Evolutionary conservation across 2,329 filamentous ascomycete species (phyloP), one percentile per base, ranked within the genome.

Genomic region (Aspergillus chevalieri): DNA sequence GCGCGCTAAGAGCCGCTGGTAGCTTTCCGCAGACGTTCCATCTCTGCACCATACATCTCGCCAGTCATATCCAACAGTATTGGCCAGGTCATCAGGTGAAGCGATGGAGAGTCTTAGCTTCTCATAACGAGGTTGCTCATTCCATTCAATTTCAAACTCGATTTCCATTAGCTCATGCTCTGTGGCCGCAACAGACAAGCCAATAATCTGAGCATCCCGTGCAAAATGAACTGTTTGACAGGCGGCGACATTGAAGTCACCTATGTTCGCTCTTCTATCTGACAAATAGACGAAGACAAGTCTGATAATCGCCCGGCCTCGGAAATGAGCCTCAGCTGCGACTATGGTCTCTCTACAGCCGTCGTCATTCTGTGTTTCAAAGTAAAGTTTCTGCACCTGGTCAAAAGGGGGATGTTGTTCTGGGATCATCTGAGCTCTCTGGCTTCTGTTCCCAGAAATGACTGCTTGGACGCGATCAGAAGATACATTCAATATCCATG

Each of bases 331-430:
- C 10, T 47, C 38, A 21, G 39, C 47, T 19, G 39, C 41, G 38
- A 34, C 41, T 24, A 49, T 22, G 17, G 43, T 14, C 22, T 49
- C 46, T 39, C 46, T 46, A 15, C 28, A 17, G 28, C 24, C 43
- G 21, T 17, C n/a, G 42, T 36, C 50, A 22, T 46, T 42, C 17
- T 10, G 36, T 24, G 2, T 44, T 36, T 48, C 42, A 15, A 53
- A 55, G 28, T 53, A 51, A n/a, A 51, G 22, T 39, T 51, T 53
- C 42, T 44, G 49, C 30, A 51, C 45, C 33, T 51, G 47, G 15
- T 53, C 47, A n/a, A 51, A 53, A 15, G 46, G 48, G 21, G 47
- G 43, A 15, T 33, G 2, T 28, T 19, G 33, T 41, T 36, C 26
- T 21, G 51, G 51, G 17, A 47, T 10, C 8, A 46, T 48, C 5